Evolutionary conservation across 345 rosid species (phyloP).

Genomic region (Lumnitzera racemosa): DNA sequence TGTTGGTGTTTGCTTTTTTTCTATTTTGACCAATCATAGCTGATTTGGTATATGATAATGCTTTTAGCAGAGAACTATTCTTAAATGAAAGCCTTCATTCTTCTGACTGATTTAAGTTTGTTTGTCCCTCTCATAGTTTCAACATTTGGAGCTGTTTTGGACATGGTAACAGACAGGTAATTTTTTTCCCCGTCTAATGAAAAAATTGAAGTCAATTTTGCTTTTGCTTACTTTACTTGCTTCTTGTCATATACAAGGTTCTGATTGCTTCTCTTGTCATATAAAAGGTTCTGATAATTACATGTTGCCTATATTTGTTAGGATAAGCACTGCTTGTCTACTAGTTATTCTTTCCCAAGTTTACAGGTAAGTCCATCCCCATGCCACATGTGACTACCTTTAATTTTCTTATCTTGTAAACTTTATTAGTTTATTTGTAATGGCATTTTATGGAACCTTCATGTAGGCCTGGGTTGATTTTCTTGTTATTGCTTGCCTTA

Average conservation of each 20-base stretch:
- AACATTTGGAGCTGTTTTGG: constrained; percentile 94
- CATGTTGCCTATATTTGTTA: constrained; percentile 5
- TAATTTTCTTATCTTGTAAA: constrained; percentile 2
- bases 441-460: constrained; percentile 4
- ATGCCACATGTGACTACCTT: not conserved
- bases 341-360: constrained; percentile 86
- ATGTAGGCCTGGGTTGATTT: constrained; percentile 83
- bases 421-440: not conserved
- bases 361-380: constrained; percentile 37
- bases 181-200: constrained; percentile 2
- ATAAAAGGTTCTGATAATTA: too few species aligned
- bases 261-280: too few species aligned
- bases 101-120: constrained; percentile 1
- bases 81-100: constrained; percentile 7
- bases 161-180: constrained; percentile 96
- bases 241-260: too few species aligned
- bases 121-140: constrained; percentile 50
- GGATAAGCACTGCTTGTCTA: constrained; percentile 95
- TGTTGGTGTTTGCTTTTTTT: too few species aligned
- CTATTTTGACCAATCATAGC: too few species aligned
- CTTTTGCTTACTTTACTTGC: too few species aligned
- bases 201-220: not conserved
- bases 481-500: constrained; percentile 73
- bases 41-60: too few species aligned
- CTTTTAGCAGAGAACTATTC: not conserved